These are phyloP conservation scores for Musa itinerans DNA, from an alignment of 176 grass and related monocot species.

Conservation along the genomic window DNA sequence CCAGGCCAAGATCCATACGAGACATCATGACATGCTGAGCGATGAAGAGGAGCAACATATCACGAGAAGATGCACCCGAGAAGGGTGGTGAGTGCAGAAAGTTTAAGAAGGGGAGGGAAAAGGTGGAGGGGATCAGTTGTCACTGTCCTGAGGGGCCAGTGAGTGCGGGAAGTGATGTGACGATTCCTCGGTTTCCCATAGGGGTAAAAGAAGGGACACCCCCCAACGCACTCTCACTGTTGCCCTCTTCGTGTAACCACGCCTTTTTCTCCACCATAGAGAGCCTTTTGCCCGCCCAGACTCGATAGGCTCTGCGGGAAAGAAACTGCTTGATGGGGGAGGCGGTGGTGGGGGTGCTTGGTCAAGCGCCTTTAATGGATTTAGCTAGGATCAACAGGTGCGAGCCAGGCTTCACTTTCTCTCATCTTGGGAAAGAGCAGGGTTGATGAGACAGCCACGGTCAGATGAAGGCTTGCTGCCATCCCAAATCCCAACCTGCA, in stretches of 20 bases:
- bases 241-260: conserved; percentile 11
- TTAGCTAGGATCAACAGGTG: too few species aligned
- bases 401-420: too few species aligned
- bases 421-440: too few species aligned
- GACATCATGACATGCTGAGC: too few species aligned
- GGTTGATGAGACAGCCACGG: too few species aligned
- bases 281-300: not conserved
- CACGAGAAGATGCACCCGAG: not conserved
- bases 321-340: too few species aligned
- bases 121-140: conserved; percentile 7
- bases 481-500: too few species aligned
- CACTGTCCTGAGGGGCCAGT: not conserved
- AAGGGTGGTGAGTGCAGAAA: too few species aligned
- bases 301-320: not conserved
- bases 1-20: too few species aligned
- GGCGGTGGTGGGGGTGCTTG: too few species aligned
- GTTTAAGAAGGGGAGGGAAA: not conserved
- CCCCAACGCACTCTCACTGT: not conserved
- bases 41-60: not conserved
- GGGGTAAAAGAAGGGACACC: conserved; percentile 1
- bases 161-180: conserved; percentile 16
- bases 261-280: not conserved
- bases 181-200: conserved; percentile 17
- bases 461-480: too few species aligned
- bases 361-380: too few species aligned